Evolutionary conservation across 805 yeast genomes (phyloP), one percentile per base, ranked within the genome.

Genomic region (Yarrowia bubula): DNA sequence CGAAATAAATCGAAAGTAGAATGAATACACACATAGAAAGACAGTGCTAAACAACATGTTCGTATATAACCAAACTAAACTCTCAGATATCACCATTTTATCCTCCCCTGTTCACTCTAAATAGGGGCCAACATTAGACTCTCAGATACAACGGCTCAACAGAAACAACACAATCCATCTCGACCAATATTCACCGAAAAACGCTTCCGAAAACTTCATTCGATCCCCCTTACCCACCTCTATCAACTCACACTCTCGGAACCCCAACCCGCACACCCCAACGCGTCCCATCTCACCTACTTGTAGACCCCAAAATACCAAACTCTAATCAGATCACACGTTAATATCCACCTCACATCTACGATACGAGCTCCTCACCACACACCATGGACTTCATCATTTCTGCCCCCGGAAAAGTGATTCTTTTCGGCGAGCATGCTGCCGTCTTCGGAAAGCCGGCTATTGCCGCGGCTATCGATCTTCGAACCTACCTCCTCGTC

Each of bases 351-450:
- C 28, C 15, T 22, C 28, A 22, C 28, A 5, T 22, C 5, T 22
- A 22, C 28, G 28, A 22, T 22, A 22, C 28, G 28, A 11, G 17
- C 31, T 31, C 22, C 9, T 35, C 15, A 18, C 43, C 58, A 28
- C 47, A 14, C 58, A 55, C 17, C 28, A 43, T 35, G 68, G 62
- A 37, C 17, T 90, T 92, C 74, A 76, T 85, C 60, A 90, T 91
- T 1, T 89, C 97, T 64, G 95, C 99, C 0, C 99, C 99, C 0
- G 99, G 99, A 4, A 95, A 95, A 73, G 96, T 92, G 50, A 95
- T 95, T 70, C 81, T 95, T 39, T 95, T 92, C 75, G 99, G 99
- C 22, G 99, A 95, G 73, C 99, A 95, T 73, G 89, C 98, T 8
- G 98, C 96, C 1, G 99, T 95, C 0, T 90, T 89, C 74, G 87